Evolutionary conservation across 2,329 filamentous ascomycete genomes (phyloP), one percentile per base, ranked within the genome.

Genomic region (Zymoseptoria passerinii): DNA sequence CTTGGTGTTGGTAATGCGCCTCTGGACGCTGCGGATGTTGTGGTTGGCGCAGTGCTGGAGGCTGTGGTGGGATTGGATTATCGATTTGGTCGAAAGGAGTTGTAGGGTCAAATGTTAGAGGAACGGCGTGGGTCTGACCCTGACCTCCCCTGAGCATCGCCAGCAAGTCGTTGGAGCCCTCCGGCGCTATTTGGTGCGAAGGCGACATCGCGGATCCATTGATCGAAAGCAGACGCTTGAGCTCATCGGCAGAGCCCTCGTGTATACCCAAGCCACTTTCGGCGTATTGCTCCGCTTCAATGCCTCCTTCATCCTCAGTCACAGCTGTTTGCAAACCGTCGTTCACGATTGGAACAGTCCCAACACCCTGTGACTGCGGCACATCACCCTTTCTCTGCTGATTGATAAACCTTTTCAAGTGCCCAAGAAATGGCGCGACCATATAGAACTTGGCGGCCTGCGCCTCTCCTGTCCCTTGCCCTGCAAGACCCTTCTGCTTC

Each of bases 401-500:
- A n/a, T 84, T 78, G 52, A 97, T 90, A 92, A 92, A 97, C 72
- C 90, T 90, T 74, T 90, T 92, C 53, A 99, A 75, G 5, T 85
- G 88, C 1, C 85, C 85, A 56, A 97, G 78, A 70, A 99, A 99
- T 0, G 92, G 92, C 0, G 91, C 91, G 18, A 99, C 94, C 90
- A 97, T 96, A 75, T 96, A 99, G 72, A 96, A 97, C 70, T 92
- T 96, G 72, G 89, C 91, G 48, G 85, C 85, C 66, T 87, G 89
- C 10, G 83, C 74, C 10, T 82, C 79, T 81, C 79, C 13, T 77
- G 73, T 13, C 73, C 76, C 54, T 35, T 86, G 81, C 51, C 83
- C 80, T n/a, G 84, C 80, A 56, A 83, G 80, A 10, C 78, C 79
- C 70, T 87, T 91, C 65, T 80, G 84, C 72, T 88, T 89, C 57